Percentiles rank a stretch among this genome's conserved stretches.
Evolutionary conservation across 2,329 filamentous ascomycete genomes (phyloP).

Genomic region (Dactylellina leptospora): DNA sequence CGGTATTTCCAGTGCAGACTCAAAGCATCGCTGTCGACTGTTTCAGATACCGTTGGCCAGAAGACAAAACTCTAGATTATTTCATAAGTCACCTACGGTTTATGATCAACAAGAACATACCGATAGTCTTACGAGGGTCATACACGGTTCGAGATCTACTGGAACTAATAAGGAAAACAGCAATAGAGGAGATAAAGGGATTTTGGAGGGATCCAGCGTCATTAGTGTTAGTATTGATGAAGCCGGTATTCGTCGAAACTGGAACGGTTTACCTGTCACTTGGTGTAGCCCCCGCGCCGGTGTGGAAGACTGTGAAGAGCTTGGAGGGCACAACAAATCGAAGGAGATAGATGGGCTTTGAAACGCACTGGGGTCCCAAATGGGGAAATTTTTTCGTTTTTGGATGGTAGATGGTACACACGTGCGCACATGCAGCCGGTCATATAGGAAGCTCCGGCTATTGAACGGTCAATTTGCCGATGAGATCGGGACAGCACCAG

Average conservation of each 20-base stretch:
- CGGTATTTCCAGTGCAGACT: constrained; percentile 19
- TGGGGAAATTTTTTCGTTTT: not conserved
- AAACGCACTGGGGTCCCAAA: no score
- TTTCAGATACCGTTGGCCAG: constrained; percentile 29
- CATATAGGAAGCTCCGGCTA: no score
- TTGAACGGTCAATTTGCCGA: no score
- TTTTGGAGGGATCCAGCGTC: constrained; percentile 41
- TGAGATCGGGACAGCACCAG: no score
- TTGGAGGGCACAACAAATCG: constrained; percentile 14
- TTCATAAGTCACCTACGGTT: constrained; percentile 41
- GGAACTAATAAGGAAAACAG: constrained; percentile 25
- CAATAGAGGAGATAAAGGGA: constrained; percentile 30
- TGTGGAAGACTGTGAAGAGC: constrained; percentile 27
- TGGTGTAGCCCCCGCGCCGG: constrained; percentile 30
- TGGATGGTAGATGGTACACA: not conserved
- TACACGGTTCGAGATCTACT: constrained; percentile 33
- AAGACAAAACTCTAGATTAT: constrained; percentile 37
- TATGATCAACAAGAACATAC: constrained; percentile 42
- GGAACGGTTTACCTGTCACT: constrained; percentile 28
- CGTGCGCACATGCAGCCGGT: no score
- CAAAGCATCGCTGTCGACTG: constrained; percentile 28
- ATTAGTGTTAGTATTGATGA: constrained; percentile 26
- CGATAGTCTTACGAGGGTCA: not conserved
- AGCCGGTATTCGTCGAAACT: constrained; percentile 27
- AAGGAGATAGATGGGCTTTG: constrained; percentile 12